Base-by-base conservation (phyloP, 2,329 filamentous ascomycete species). In the Chaetomium sp. region DNA sequence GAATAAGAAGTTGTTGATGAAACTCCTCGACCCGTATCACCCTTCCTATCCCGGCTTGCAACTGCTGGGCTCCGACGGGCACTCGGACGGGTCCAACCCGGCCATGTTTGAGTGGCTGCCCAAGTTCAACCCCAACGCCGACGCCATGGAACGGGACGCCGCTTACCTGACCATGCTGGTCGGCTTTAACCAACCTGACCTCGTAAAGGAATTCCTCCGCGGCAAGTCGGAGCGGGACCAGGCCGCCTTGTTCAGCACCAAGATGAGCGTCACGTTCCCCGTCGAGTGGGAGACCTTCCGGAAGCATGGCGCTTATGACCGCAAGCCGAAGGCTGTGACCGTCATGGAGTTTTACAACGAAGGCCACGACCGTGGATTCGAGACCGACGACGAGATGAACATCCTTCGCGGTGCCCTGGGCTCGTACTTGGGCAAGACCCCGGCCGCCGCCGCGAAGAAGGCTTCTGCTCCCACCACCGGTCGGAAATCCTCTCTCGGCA, bases 91-190 rank as follows among this genome's bases (percentile, higher is more conserved):
- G 5, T 35, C 49, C 5, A 29, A 60, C 50, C 19, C 38, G 29
- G n/a, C 33, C 12, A 23, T 49, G 45, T 60, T 63, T 33, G 42
- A 57, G 45, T 66, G 60, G 56, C 25, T 63, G 13, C 21, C 55
- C 53, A 42, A 58, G 45, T 66, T 54, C 54, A 56, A 54, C 33
- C 9, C 7, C 21, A 42, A 10, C 3, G 42, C 57, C 19, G 51
- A 54, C 21, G 23, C 8, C 13, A 4, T 16, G 4, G 51, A 61
- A 27, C 42, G 42, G 23, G 31, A 27, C 9, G 61, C 61, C 5
- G 57, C 61, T 3, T 53, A 60, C 13, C 27, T 66, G n/a, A 53
- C 64, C 53, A 54, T 66, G 53, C n/a, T 66, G 3, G 25, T 54
- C 6, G 29, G 51, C 6, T 38, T 61, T 1, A 35, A 56, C 27